Percentiles rank a stretch among this genome's conserved stretches.
These are phyloP conservation scores for Eimeria praecox DNA, from an alignment of 169 alveolate genomes.

Conservation along the genomic window DNA sequence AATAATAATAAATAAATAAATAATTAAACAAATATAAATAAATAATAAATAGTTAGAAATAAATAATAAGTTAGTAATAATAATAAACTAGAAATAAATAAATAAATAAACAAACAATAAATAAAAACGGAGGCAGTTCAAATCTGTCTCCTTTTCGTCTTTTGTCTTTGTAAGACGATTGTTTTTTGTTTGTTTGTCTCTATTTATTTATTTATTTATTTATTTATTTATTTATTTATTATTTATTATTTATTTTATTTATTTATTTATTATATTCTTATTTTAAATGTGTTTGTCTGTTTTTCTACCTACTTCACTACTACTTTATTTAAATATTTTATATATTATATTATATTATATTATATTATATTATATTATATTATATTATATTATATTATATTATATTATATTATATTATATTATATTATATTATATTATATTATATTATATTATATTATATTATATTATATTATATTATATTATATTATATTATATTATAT, in stretches of 20 bases:
- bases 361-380: background rate
- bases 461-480: too few species aligned
- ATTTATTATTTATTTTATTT: background rate
- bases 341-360: background rate
- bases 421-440: too few species aligned
- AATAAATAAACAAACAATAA: too few species aligned
- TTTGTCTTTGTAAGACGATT: too few species aligned
- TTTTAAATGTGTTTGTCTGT: background rate
- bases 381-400: background rate
- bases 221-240: background rate
- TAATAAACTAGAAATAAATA: too few species aligned
- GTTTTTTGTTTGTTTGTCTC: background rate
- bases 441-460: too few species aligned
- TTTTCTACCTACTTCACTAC: background rate
- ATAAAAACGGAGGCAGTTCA: too few species aligned
- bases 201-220: background rate
- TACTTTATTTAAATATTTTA: too few species aligned
- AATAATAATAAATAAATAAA: background rate
- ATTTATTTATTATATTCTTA: background rate
- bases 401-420: background rate
- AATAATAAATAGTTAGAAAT: background rate
- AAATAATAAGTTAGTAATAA: too few species aligned
- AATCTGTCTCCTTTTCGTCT: too few species aligned
- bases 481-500: too few species aligned
- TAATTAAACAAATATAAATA: background rate